phyloP scores from a whole-genome alignment of 2,329 filamentous ascomycete species.

The Colletotrichum paranaense region DNA sequence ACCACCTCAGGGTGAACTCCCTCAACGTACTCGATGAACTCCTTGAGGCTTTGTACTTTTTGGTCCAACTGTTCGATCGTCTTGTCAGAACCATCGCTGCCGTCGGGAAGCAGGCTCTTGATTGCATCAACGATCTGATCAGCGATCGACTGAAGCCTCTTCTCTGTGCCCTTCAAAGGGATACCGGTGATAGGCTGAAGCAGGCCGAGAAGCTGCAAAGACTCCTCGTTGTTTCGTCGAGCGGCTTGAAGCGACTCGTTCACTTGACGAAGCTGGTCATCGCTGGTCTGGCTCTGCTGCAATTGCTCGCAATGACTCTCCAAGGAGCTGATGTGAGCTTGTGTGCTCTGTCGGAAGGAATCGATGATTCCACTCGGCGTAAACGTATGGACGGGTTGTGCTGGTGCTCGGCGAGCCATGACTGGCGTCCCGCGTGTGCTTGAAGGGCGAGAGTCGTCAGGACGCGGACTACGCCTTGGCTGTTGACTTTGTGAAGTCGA shows the following conservation, averaged over 20 bases:
- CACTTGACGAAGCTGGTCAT: conserved; percentile 2
- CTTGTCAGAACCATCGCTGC: background rate
- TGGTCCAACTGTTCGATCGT: conserved; percentile 1
- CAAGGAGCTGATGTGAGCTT: conserved; percentile 1
- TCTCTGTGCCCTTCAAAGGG: conserved; percentile 26
- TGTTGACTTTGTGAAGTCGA: conserved; percentile 20
- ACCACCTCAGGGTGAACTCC: conserved; percentile 31
- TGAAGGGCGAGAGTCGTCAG: conserved; percentile 24
- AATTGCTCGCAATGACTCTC: conserved; percentile 26
- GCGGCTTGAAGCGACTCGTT: conserved; percentile 7
- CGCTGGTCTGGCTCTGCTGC: background rate
- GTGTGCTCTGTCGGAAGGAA: conserved; percentile 28
- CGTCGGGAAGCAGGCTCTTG: conserved; percentile 1
- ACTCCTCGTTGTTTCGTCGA: conserved; percentile 10
- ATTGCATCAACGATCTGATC: conserved; percentile 22
- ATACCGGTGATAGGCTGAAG: conserved; percentile 29
- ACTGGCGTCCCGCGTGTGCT: conserved; percentile 26
- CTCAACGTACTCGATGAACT: conserved; percentile 33
- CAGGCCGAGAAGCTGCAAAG: conserved; percentile 14
- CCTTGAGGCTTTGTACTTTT: conserved; percentile 28
- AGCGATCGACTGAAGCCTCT: conserved; percentile 22
- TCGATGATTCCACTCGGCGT: conserved; percentile 18
- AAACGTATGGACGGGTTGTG: conserved; percentile 24
- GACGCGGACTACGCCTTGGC: conserved; percentile 25
- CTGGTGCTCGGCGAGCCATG: conserved; percentile 26